A percentile compares a stretch with the other conserved stretches of the same genome.
These are phyloP conservation scores for Rhizophagus clarus DNA, from an alignment of 192 early-diverging fungal genomes.

Conservation along the genomic window DNA sequence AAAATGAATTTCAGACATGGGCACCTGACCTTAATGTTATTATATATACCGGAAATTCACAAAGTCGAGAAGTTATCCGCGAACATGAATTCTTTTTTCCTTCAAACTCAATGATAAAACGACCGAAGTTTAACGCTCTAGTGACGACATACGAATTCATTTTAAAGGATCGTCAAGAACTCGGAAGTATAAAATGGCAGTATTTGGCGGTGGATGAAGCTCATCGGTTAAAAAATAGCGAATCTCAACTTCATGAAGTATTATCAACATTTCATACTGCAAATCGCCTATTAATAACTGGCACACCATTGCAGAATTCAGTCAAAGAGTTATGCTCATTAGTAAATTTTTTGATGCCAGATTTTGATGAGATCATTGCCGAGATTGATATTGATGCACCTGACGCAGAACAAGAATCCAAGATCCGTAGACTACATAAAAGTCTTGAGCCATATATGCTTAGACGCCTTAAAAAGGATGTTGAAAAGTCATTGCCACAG, in stretches of 20 bases:
- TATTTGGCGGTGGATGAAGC: conserved; percentile 97
- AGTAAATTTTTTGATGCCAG: conserved; percentile 93
- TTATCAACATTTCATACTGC: conserved; percentile 83
- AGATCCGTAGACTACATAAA: conserved; percentile 84
- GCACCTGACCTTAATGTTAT: conserved; percentile 93
- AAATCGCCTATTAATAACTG: conserved; percentile 94
- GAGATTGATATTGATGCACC: conserved; percentile 78
- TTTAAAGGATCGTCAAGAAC: conserved; percentile 82
- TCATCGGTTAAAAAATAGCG: conserved; percentile 94
- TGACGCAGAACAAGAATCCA: conserved; percentile 73
- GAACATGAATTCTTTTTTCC: conserved; percentile 89
- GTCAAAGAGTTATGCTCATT: conserved; percentile 92
- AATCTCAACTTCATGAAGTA: conserved; percentile 93
- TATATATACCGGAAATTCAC: conserved; percentile 84
- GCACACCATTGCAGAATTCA: conserved; percentile 98
- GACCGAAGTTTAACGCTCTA: conserved; percentile 87
- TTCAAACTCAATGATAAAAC: conserved; percentile 38
- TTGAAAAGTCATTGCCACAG: conserved; percentile 94
- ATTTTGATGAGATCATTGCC: conserved; percentile 78
- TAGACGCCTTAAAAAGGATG: conserved; percentile 96
- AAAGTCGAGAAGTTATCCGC: conserved; percentile 84
- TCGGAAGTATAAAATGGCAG: conserved; percentile 87
- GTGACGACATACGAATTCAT: conserved; percentile 96
- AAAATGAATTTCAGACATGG: conserved; percentile 94
- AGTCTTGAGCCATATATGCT: conserved; percentile 89